These are phyloP conservation scores for Hordeum marinum DNA, from an alignment of 176 grass and related monocot species.

Conservation along the genomic window DNA sequence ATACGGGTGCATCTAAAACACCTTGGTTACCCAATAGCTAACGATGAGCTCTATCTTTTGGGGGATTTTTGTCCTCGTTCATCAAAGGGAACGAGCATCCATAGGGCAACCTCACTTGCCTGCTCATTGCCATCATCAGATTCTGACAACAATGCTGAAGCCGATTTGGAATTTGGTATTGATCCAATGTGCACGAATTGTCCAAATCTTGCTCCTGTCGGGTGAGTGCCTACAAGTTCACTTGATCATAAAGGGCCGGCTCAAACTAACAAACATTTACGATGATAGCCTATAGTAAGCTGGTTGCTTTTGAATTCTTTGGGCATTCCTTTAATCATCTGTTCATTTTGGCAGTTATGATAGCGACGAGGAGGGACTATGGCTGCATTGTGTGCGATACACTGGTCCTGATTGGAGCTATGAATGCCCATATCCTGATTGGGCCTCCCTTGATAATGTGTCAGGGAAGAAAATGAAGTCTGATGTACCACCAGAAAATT, in stretches of 20 bases:
- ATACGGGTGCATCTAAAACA: conserved; percentile 95
- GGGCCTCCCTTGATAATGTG: conserved; percentile 40
- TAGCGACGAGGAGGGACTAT: conserved; percentile 68
- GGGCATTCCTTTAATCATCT: neutral
- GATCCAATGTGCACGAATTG: conserved; percentile 93
- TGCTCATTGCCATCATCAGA: conserved; percentile 15
- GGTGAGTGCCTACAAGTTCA: conserved; percentile 38
- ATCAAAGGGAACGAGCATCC: conserved; percentile 36
- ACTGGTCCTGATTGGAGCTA: conserved; percentile 90
- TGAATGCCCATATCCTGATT: conserved; percentile 82
- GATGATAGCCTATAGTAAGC: neutral
- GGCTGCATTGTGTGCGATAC: conserved; percentile 80
- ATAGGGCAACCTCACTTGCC: conserved; percentile 9
- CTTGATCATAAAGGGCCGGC: neutral
- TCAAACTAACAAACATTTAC: neutral
- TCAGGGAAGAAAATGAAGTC: conserved; percentile 32
- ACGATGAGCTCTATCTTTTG: conserved; percentile 76
- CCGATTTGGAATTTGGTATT: conserved; percentile 34
- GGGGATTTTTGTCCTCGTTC: conserved; percentile 51
- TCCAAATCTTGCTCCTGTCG: conserved; percentile 77
- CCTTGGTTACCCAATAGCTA: conserved; percentile 85
- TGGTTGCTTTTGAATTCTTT: neutral
- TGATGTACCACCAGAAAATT: conserved; percentile 9
- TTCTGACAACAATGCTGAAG: neutral
- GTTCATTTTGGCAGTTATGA: conserved; percentile 58